Percentiles rank a stretch among this genome's conserved stretches.
Evolutionary conservation across 306 rosid genomes (phyloP).

Genomic region (Sophora flavescens): DNA sequence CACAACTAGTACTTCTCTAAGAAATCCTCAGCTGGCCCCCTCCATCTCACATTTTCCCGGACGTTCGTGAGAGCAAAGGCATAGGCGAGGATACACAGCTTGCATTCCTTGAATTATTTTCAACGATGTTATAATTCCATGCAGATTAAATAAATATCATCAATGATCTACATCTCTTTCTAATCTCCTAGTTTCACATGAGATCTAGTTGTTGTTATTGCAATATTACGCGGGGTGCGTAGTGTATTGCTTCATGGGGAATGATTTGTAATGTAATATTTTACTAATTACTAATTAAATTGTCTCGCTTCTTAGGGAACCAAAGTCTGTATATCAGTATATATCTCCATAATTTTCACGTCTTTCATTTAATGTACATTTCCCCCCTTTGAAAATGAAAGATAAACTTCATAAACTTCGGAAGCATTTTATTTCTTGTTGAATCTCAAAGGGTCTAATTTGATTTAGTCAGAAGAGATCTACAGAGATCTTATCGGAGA

Average conservation of each 20-base stretch:
- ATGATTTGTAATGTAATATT: neutral
- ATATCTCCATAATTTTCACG: neutral
- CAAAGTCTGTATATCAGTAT: too few relatives aligned
- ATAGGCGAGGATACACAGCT: neutral
- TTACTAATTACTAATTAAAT: too few relatives aligned
- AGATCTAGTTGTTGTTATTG: neutral
- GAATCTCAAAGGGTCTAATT: neutral
- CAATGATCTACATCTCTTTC: neutral
- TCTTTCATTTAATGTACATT: neutral
- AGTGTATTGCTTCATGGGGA: neutral
- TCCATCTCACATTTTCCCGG: too few relatives aligned
- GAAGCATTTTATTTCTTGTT: neutral
- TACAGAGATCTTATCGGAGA: neutral
- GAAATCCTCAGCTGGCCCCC: too few relatives aligned
- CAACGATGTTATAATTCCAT: neutral
- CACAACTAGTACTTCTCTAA: neutral
- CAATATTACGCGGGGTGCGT: neutral
- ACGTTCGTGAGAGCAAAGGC: neutral
- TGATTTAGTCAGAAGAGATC: neutral
- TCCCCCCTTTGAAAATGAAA: neutral
- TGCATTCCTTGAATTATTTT: neutral
- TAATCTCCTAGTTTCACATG: neutral
- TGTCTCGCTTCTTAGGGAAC: neutral
- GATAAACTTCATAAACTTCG: neutral
- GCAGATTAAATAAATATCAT: neutral